Evolutionary conservation across 257 asterid species (phyloP).

Genomic region (Solanum raphanifolium): DNA sequence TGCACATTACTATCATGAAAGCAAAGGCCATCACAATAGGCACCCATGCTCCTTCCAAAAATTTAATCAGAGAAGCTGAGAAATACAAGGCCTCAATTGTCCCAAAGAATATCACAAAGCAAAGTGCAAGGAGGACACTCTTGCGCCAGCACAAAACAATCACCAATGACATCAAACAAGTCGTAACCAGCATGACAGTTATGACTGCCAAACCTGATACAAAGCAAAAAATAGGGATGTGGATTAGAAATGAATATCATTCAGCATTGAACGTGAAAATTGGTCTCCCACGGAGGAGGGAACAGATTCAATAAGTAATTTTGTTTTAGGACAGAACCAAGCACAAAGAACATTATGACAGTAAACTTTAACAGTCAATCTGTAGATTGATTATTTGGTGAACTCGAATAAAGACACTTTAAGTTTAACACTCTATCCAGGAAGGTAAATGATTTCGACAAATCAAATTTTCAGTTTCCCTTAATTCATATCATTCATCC

Average conservation of each 20-base stretch:
- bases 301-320: not conserved
- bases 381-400: not conserved
- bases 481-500: not conserved
- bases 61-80: not conserved
- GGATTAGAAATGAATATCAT: not conserved
- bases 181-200: constrained; percentile 93
- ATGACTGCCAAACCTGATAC: constrained; percentile 79
- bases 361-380: not conserved
- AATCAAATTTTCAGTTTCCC: not conserved
- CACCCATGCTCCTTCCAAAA: not conserved
- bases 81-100: not conserved
- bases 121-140: constrained; percentile 45
- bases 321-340: not conserved
- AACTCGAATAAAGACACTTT: not conserved
- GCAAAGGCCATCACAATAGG: constrained; percentile 38
- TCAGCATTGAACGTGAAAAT: not conserved
- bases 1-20: constrained; percentile 68
- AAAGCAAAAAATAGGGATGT: not conserved
- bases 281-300: not conserved
- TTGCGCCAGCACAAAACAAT: constrained; percentile 82
- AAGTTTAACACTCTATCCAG: not conserved
- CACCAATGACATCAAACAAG: constrained; percentile 89
- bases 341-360: not conserved
- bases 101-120: constrained; percentile 50
- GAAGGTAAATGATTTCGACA: not conserved